These are phyloP conservation scores for Odontarrhena argentea DNA, from an alignment of 345 rosid species.

Conservation along the genomic window DNA sequence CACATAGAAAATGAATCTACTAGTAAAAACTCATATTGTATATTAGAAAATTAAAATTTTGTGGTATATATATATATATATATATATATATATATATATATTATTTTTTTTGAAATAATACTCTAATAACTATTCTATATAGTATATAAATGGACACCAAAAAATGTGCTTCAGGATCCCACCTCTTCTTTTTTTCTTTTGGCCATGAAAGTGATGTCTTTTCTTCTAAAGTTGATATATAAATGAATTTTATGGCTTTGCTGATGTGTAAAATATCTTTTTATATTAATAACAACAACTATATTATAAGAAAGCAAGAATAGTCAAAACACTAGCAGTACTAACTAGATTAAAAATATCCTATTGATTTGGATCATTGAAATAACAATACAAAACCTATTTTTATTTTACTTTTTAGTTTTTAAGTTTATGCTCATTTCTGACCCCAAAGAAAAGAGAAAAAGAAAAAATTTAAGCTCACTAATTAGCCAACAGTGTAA, in stretches of 20 bases:
- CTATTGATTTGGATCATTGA: background rate
- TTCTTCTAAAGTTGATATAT: slow-evolving; percentile 29
- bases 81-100: no score
- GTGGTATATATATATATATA: no score
- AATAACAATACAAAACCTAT: background rate
- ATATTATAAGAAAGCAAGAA: background rate
- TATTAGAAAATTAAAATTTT: no score
- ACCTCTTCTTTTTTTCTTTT: slow-evolving; percentile 3
- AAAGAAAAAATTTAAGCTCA: no score
- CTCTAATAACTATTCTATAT: no score
- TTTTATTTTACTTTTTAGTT: background rate
- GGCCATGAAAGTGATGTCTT: slow-evolving; percentile 29
- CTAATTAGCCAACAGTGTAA: no score
- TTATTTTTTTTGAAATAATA: no score
- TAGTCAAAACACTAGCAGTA: slow-evolving; percentile 9
- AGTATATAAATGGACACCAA: background rate
- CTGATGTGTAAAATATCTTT: slow-evolving; percentile 20
- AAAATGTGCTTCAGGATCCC: slow-evolving; percentile 25
- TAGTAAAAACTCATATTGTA: no score
- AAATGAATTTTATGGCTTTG: background rate
- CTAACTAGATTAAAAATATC: slow-evolving; percentile 1
- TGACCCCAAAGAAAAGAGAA: no score
- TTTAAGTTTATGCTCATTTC: no score
- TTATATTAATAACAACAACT: background rate
- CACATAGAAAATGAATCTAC: no score